These are phyloP conservation scores for Ophiostoma sp. DNA, from an alignment of 2,329 filamentous ascomycete genomes.

Conservation along the genomic window DNA sequence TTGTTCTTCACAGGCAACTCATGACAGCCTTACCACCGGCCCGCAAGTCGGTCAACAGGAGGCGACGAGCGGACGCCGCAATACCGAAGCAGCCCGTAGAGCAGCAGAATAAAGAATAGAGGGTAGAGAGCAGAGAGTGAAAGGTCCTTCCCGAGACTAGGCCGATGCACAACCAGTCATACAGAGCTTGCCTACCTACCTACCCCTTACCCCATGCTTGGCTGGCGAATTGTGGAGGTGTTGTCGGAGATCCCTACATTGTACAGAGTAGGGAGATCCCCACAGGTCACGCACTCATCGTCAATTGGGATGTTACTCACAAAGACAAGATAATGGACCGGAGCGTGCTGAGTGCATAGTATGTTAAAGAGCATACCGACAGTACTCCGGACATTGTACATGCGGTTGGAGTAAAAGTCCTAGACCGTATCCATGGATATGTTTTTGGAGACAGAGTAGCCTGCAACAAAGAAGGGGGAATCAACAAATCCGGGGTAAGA, in stretches of 20 bases:
- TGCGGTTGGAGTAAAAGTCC: background rate
- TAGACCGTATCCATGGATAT: background rate
- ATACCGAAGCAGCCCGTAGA: too few species aligned
- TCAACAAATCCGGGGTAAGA: background rate
- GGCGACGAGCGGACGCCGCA: too few species aligned
- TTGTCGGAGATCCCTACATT: too few species aligned
- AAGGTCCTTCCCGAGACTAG: background rate
- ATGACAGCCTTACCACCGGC: background rate
- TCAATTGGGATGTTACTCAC: too few species aligned
- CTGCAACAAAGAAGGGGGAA: background rate
- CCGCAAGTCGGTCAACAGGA: background rate
- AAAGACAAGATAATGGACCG: background rate
- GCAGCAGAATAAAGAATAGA: too few species aligned
- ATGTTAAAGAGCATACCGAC: background rate
- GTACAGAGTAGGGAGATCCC: background rate
- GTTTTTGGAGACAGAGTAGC: background rate
- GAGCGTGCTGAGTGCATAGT: background rate
- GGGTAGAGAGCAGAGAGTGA: background rate
- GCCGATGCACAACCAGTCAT: background rate
- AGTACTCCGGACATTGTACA: background rate
- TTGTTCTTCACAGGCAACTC: too few species aligned
- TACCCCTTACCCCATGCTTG: conserved; percentile 2
- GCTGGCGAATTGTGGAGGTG: background rate
- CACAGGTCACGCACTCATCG: background rate
- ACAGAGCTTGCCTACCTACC: too few species aligned